Percentiles rank a stretch among this genome's conserved stretches.
Conservation (phyloP, 2,329 filamentous ascomycete genomes). For the Trichoderma sp. region DNA sequence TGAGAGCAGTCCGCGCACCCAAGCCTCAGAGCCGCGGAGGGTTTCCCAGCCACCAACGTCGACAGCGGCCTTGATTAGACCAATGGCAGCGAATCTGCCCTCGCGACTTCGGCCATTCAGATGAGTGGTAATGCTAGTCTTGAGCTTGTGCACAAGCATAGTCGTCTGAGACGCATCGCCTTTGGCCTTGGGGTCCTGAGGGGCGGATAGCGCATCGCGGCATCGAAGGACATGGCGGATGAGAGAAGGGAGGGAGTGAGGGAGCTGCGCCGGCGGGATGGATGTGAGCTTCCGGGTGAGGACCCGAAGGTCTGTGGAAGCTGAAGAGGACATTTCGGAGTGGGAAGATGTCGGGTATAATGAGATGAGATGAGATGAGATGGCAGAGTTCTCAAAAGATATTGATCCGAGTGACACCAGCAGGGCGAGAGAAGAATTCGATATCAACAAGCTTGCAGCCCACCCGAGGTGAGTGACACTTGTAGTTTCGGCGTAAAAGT, state of each 20-base stretch:
- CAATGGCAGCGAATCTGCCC: conserved; percentile 75
- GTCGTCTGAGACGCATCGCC: conserved; percentile 63
- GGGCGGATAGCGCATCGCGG: conserved; percentile 61
- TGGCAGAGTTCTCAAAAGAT: background rate
- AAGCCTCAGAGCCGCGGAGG: conserved; percentile 69
- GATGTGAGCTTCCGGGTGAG: conserved; percentile 71
- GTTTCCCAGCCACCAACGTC: conserved; percentile 86
- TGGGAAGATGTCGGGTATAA: background rate
- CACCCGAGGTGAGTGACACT: background rate
- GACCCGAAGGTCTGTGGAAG: conserved; percentile 59
- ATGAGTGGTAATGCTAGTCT: conserved; percentile 74
- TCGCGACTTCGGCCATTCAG: conserved; percentile 74
- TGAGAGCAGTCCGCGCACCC: conserved; percentile 74
- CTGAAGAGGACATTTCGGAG: conserved; percentile 2
- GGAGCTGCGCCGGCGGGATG: conserved; percentile 71
- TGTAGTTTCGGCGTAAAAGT: background rate
- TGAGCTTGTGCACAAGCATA: conserved; percentile 78
- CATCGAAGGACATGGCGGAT: conserved; percentile 60
- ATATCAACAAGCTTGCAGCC: background rate
- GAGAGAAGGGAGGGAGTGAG: conserved; percentile 70
- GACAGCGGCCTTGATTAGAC: conserved; percentile 76
- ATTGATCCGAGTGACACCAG: background rate
- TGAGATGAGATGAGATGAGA: background rate
- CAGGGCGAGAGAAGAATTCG: background rate
- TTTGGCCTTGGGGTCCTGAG: conserved; percentile 62